Percentiles rank a stretch among this genome's conserved stretches.
These are phyloP conservation scores for Tinospora cordifolia DNA, from an alignment of 164 flowering plant species.

Conservation along the genomic window DNA sequence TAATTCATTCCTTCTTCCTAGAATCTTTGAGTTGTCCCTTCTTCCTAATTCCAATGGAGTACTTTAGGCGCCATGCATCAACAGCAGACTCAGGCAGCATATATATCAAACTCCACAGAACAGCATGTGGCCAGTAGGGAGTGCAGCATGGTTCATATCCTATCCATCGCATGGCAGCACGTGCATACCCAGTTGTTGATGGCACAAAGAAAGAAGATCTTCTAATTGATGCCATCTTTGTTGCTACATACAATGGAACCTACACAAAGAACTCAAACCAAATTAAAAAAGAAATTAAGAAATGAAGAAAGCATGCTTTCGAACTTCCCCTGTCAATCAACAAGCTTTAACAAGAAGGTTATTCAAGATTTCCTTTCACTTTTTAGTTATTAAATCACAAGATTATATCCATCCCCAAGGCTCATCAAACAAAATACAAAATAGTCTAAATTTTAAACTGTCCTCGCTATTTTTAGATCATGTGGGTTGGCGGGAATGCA, in stretches of 20 bases:
- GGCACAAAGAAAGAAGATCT: constrained; percentile 82
- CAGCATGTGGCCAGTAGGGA: constrained; percentile 90
- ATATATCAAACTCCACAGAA: constrained; percentile 46
- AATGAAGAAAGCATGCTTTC: background rate
- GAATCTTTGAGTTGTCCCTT: constrained; percentile 56
- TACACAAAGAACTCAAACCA: constrained; percentile 20
- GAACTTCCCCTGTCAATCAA: background rate
- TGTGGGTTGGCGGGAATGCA: no score
- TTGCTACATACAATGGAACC: constrained; percentile 90
- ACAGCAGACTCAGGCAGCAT: constrained; percentile 50
- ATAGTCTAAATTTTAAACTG: no score
- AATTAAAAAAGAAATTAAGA: background rate
- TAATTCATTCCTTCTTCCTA: constrained; percentile 43
- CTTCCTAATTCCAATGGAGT: constrained; percentile 61
- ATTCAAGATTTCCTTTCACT: no score
- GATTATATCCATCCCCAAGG: no score
- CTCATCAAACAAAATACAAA: no score
- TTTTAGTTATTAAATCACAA: no score
- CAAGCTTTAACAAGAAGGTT: background rate
- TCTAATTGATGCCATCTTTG: constrained; percentile 85
- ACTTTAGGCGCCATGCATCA: constrained; percentile 55
- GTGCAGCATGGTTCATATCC: constrained; percentile 93
- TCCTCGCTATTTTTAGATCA: no score
- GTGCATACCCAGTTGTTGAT: constrained; percentile 75
- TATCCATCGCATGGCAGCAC: constrained; percentile 65